Conservation (phyloP, 228 moss, liverwort and hornwort genomes). For the Sphagnum magellanicum region DNA sequence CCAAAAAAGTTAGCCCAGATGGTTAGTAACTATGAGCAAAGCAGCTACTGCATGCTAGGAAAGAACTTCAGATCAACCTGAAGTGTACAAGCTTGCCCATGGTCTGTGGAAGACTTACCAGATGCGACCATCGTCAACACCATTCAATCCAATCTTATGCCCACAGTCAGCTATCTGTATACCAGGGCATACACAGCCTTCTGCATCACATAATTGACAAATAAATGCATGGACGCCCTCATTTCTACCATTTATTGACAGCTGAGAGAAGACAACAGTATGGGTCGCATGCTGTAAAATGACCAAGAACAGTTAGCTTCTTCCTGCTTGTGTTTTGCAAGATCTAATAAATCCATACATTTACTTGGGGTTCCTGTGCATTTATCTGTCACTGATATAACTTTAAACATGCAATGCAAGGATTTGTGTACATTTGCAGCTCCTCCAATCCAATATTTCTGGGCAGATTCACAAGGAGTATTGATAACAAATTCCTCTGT, state of each 20-base stretch:
- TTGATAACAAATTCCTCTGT: constrained; percentile 84
- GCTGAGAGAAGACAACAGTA: constrained; percentile 86
- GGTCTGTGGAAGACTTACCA: constrained; percentile 34
- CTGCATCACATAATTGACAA: constrained; percentile 65
- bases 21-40: no score
- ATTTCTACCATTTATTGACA: constrained; percentile 65
- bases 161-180: constrained; percentile 80
- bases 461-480: constrained; percentile 96
- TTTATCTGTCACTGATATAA: no score
- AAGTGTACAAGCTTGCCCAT: no score
- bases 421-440: constrained; percentile 60
- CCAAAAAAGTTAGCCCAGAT: no score
- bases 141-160: constrained; percentile 84
- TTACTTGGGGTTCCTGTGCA: no score
- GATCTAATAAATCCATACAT: no score
- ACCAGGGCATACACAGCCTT: constrained; percentile 55
- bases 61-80: no score
- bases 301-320: neutral
- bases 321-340: no score
- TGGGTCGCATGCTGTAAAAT: constrained; percentile 79
- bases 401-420: no score
- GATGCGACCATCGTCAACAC: constrained; percentile 88
- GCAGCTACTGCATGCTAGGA: no score
- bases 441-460: constrained; percentile 99
- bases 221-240: constrained; percentile 97